Evolutionary conservation across 2,329 filamentous ascomycete genomes (phyloP).

Genomic region (Aspergillus neoniger): DNA sequence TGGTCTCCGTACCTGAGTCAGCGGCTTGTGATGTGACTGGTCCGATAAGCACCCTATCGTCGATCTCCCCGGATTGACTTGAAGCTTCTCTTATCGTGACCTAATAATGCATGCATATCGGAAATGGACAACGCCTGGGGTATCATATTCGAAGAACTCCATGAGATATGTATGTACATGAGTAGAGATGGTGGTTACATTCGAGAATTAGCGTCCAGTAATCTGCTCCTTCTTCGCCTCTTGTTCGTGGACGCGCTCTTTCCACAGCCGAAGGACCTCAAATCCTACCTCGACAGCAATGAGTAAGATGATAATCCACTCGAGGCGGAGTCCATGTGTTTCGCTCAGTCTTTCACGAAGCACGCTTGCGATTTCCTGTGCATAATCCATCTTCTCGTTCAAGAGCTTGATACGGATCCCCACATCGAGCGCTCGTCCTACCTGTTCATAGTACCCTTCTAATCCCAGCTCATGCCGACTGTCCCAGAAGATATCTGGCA

Average conservation of each 20-base stretch:
- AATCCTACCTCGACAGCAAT: constrained; percentile 92
- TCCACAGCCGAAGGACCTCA: constrained; percentile 73
- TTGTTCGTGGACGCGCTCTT: constrained; percentile 56
- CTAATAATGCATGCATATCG: not conserved
- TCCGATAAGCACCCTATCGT: constrained; percentile 11
- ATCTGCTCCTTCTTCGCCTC: constrained; percentile 16
- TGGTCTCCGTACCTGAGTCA: constrained; percentile 9
- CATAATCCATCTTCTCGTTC: constrained; percentile 98
- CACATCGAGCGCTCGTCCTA: constrained; percentile 86
- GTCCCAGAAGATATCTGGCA: constrained; percentile 98
- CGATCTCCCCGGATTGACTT: not conserved
- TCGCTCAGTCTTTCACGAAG: constrained; percentile 86
- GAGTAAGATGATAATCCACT: constrained; percentile 93
- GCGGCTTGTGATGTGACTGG: constrained; percentile 12
- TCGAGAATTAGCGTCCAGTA: not conserved
- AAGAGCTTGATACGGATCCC: constrained; percentile 85
- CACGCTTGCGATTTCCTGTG: constrained; percentile 89
- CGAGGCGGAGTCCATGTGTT: constrained; percentile 81
- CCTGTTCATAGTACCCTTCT: constrained; percentile 93
- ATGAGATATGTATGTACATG: constrained; percentile 1
- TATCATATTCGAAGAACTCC: not conserved
- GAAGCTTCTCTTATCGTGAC: not conserved
- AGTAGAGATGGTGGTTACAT: not conserved
- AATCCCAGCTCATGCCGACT: constrained; percentile 82
- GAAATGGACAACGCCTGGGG: not conserved